Percentiles rank a stretch among this genome's conserved stretches.
Evolutionary conservation across 306 rosid genomes (phyloP).

Genomic region (Oxytropis ochrocephala): DNA sequence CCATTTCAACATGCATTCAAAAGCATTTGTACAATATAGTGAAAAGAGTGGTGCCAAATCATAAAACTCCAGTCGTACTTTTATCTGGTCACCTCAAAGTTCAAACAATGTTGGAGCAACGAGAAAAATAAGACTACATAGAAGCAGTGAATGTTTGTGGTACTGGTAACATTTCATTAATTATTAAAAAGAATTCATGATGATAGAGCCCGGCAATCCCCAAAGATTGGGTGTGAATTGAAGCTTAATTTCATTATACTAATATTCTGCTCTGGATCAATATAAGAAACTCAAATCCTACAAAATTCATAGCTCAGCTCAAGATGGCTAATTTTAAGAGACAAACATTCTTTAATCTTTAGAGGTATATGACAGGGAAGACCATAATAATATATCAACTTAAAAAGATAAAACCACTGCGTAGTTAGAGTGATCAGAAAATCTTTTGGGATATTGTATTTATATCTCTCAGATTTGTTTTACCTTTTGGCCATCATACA

Average conservation of each 20-base stretch:
- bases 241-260: not conserved
- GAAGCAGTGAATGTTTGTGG: not conserved
- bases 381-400: not conserved
- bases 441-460: not conserved
- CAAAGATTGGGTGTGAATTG: not conserved
- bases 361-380: not conserved
- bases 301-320: not conserved
- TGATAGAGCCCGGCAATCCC: not conserved
- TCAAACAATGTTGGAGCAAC: not conserved
- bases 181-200: not conserved
- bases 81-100: not conserved
- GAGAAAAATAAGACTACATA: not conserved
- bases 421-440: not conserved
- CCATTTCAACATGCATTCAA: not conserved
- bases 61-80: not conserved
- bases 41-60: not conserved
- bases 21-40: not conserved
- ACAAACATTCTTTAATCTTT: not conserved
- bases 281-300: not conserved
- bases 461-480: not conserved
- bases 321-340: not conserved
- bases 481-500: not conserved
- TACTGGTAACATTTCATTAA: not conserved
- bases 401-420: not conserved
- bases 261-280: not conserved